Base-by-base conservation (phyloP, 495 filamentous ascomycete species). In the Hypoxylon subgilvum region DNA sequence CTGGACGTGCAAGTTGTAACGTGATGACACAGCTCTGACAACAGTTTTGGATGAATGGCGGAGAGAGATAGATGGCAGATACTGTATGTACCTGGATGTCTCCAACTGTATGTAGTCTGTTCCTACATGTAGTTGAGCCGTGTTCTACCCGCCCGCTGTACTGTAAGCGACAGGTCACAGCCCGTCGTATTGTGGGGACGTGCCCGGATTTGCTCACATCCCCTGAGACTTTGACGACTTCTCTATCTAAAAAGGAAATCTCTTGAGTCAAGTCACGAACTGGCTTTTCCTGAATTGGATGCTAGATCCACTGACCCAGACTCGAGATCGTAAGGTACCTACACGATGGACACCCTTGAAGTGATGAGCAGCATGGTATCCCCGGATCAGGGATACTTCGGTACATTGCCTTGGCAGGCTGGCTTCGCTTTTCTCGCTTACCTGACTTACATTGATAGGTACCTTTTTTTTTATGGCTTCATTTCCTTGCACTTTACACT, bases 281-380 rank as follows among this genome's bases (percentile, higher is more conserved):
- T 41, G 12, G 23, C 59, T 42, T 48, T 57, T 57, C 59, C 59
- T 10, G 52, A 48, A 48, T 16, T 36, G 23, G 40, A 43, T 23
- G 17, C 1, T 14, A 10, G 47, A 42, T 30, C 59, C 59, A 46
- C 35, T 6, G 10, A 19, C 36, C 48, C 52, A 57, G 27, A 44
- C 4, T 47, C 42, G 27, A 38, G 30, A 28, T 63, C 31, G 38
- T 31, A 18, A 52, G 52, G 59, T 63, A 63, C 59, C 46, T 42
- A 63, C 50, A 34, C 13, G 36, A 39, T 21, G 38, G 30, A 21
- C 3, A 34, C n/a, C 31, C 31, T 6, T 38, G 41, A 50, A 51
- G 7, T 57, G 59, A 63, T 63, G 59, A 19, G 39, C 52, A 48
- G 48, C 59, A 63, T 63, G 59, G 59, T 63, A 63, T 63, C 60